Conservation (phyloP, 805 yeast species). For the Gaillardinia entomophila region DNA sequence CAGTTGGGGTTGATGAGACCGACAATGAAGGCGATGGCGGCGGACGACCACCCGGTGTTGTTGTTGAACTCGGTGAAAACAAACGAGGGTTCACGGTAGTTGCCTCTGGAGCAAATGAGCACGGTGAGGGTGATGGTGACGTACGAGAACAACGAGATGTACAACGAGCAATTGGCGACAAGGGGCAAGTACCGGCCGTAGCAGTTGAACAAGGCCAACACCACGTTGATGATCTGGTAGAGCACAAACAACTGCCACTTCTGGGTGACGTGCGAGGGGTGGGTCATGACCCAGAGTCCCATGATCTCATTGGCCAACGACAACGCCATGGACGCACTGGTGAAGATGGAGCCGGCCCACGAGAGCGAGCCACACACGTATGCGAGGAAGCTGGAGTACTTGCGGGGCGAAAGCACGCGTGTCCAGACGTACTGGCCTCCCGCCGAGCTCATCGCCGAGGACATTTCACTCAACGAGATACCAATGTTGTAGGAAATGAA, state of each 20-base stretch:
- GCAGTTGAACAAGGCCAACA: slow-evolving; percentile 28
- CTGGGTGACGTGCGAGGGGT: slow-evolving; percentile 27
- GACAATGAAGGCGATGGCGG: slow-evolving; percentile 15
- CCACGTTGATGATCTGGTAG: slow-evolving; percentile 29
- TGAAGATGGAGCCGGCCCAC: slow-evolving; percentile 40
- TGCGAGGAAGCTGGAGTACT: slow-evolving; percentile 31
- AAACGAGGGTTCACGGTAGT: slow-evolving; percentile 28
- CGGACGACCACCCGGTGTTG: slow-evolving; percentile 13
- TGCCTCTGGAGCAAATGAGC: slow-evolving; percentile 31
- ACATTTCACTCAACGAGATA: slow-evolving; percentile 32
- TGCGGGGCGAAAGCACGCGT: slow-evolving; percentile 32
- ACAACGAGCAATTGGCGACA: slow-evolving; percentile 30
- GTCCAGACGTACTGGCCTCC: slow-evolving; percentile 43
- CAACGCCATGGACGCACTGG: slow-evolving; percentile 34
- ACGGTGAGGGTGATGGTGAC: slow-evolving; percentile 31
- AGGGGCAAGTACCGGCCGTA: slow-evolving; percentile 30
- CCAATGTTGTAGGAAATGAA: slow-evolving; percentile 32
- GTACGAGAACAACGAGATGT: slow-evolving; percentile 29
- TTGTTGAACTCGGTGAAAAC: slow-evolving; percentile 15
- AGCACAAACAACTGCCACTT: slow-evolving; percentile 33
- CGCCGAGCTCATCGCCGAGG: slow-evolving; percentile 35
- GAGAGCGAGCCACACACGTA: slow-evolving; percentile 36
- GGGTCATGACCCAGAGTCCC: slow-evolving; percentile 32
- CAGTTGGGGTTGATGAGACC: slow-evolving; percentile 16
- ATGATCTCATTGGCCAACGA: slow-evolving; percentile 28